These are phyloP conservation scores for Arabidopsis lyrata DNA, from an alignment of 441 rosid genomes.

Conservation along the genomic window DNA sequence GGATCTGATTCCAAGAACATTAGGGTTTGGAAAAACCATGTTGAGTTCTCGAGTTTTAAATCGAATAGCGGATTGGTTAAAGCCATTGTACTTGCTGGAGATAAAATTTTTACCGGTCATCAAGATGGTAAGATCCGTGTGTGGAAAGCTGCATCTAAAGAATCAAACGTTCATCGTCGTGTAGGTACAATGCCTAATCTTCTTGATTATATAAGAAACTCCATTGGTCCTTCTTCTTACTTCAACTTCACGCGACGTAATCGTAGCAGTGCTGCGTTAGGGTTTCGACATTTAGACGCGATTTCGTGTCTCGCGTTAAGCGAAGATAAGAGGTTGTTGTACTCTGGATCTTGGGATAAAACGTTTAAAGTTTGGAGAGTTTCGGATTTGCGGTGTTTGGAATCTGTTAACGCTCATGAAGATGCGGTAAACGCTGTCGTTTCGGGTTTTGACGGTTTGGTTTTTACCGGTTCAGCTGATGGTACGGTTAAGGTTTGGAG, in stretches of 20 bases:
- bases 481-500: conserved; percentile 92
- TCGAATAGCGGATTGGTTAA: conserved; percentile 83
- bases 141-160: conserved; percentile 70
- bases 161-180: conserved; percentile 55
- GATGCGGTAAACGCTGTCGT: conserved; percentile 82
- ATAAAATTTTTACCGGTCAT: conserved; percentile 77
- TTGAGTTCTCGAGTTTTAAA: conserved; percentile 78
- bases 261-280: conserved; percentile 49
- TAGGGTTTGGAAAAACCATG: conserved; percentile 83
- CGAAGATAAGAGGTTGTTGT: conserved; percentile 66
- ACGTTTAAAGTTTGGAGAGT: conserved; percentile 88
- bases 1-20: conserved; percentile 93
- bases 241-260: conserved; percentile 57
- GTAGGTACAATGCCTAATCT: conserved; percentile 69
- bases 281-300: conserved; percentile 78
- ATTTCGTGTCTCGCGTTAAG: conserved; percentile 77
- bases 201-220: conserved; percentile 61
- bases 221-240: conserved; percentile 69
- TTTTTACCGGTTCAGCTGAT: conserved; percentile 90
- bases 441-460: conserved; percentile 78
- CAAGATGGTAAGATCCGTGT: conserved; percentile 92
- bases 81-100: conserved; percentile 70
- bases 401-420: conserved; percentile 77
- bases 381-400: conserved; percentile 71
- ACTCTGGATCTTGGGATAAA: conserved; percentile 90